Evolutionary conservation across 768 basidiomycete species (phyloP).

Genomic region (Albatrellus ellisii): DNA sequence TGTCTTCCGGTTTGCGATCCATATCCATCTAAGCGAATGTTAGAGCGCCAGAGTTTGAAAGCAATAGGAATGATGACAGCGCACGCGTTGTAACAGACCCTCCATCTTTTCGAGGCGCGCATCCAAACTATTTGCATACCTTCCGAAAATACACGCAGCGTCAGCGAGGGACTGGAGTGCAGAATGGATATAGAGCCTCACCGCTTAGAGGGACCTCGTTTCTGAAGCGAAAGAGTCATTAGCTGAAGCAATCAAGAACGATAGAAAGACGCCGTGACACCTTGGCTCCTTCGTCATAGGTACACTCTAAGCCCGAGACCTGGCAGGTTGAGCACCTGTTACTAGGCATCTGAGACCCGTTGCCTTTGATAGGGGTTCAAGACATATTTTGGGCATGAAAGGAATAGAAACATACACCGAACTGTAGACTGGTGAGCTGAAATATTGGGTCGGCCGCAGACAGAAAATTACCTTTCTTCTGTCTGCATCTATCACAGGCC

Average conservation of each 20-base stretch:
- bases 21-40: neutral
- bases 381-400: neutral
- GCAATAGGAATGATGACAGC: neutral
- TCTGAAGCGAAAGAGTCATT: neutral
- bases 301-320: conserved; percentile 3
- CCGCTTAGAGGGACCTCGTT: conserved; percentile 14
- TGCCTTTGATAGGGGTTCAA: conserved; percentile 2
- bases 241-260: neutral
- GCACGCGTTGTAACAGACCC: conserved; percentile 10
- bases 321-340: conserved; percentile 10
- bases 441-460: neutral
- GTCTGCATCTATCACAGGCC: conserved; percentile 13
- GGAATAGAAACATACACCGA: conserved; percentile 3
- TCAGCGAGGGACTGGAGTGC: neutral
- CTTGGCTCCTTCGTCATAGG: conserved; percentile 11
- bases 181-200: neutral
- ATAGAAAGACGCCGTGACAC: neutral
- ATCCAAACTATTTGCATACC: conserved; percentile 13
- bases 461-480: conserved; percentile 11
- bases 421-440: conserved; percentile 3
- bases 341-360: conserved; percentile 1
- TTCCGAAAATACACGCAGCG: neutral
- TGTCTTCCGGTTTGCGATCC: no score
- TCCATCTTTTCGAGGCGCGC: conserved; percentile 14
- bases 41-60: neutral